These are phyloP conservation scores for Xylaria polymorpha DNA, from an alignment of 2,329 filamentous ascomycete species.

Conservation along the genomic window DNA sequence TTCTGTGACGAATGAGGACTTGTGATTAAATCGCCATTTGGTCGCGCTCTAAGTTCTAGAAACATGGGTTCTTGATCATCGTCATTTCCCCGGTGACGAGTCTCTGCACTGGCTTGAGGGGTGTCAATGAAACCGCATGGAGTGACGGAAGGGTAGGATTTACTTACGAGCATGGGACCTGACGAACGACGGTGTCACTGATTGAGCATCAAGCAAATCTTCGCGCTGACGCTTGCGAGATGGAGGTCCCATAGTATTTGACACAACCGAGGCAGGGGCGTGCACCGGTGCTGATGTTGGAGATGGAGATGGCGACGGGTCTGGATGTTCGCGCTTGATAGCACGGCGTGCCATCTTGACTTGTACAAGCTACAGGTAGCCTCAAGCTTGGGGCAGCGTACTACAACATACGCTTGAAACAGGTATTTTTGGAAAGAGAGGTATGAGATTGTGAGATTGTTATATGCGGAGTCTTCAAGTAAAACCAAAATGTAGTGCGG, in stretches of 20 bases:
- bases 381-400: not conserved
- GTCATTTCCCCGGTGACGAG: slow-evolving; percentile 41
- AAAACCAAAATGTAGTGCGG: not conserved
- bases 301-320: slow-evolving; percentile 3
- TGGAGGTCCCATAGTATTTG: slow-evolving; percentile 42
- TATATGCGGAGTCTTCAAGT: not conserved
- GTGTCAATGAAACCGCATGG: slow-evolving; percentile 18
- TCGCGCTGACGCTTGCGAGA: slow-evolving; percentile 37
- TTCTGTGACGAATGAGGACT: slow-evolving; percentile 44
- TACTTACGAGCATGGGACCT: slow-evolving; percentile 47
- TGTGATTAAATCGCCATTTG: slow-evolving; percentile 21
- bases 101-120: slow-evolving; percentile 45
- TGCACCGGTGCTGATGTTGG: slow-evolving; percentile 26
- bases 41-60: slow-evolving; percentile 42
- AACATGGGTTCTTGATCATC: slow-evolving; percentile 46
- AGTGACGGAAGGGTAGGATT: not conserved
- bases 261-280: slow-evolving; percentile 22
- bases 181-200: slow-evolving; percentile 40
- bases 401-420: slow-evolving; percentile 5
- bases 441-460: slow-evolving; percentile 1
- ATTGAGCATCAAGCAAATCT: slow-evolving; percentile 39
- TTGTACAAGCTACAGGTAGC: not conserved
- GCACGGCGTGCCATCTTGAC: slow-evolving; percentile 32
- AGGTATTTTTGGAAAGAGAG: not conserved
- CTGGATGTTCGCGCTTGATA: slow-evolving; percentile 42